Percentiles rank a stretch among this genome's conserved stretches.
Evolutionary conservation across 331 rosid species (phyloP).

Genomic region (Phaseolus coccineus): DNA sequence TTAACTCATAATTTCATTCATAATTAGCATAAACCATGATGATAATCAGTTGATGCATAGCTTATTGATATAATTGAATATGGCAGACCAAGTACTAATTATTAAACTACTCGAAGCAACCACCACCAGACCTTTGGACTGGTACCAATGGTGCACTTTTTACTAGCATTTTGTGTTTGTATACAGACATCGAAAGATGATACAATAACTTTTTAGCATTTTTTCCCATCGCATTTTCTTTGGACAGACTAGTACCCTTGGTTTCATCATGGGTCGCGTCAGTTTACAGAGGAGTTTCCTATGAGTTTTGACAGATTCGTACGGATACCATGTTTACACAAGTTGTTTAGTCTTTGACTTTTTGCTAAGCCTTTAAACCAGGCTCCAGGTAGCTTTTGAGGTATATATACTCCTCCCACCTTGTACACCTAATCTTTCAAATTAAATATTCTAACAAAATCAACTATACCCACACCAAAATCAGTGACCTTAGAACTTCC

Average conservation of each 20-base stretch:
- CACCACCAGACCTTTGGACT: neutral
- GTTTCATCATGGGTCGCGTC: no score
- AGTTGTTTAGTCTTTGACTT: neutral
- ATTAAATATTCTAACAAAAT: conserved; percentile 29
- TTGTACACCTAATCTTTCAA: neutral
- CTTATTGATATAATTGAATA: neutral
- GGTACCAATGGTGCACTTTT: neutral
- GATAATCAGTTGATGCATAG: neutral
- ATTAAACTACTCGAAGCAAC: neutral
- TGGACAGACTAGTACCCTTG: neutral
- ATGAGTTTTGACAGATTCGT: neutral
- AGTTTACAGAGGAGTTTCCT: neutral
- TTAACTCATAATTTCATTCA: conserved; percentile 10
- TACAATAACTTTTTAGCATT: conserved; percentile 12
- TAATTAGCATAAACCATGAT: conserved; percentile 6
- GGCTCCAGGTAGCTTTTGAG: neutral
- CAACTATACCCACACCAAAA: conserved; percentile 23
- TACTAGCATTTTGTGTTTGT: neutral
- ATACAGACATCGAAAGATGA: neutral
- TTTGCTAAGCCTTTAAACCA: neutral
- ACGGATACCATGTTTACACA: neutral
- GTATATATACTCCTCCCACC: neutral
- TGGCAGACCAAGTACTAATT: neutral
- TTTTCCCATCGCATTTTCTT: neutral
- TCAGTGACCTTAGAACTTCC: neutral